Conservation (phyloP, 73 alveolate species). For the Symbiodinium pilosum region DNA sequence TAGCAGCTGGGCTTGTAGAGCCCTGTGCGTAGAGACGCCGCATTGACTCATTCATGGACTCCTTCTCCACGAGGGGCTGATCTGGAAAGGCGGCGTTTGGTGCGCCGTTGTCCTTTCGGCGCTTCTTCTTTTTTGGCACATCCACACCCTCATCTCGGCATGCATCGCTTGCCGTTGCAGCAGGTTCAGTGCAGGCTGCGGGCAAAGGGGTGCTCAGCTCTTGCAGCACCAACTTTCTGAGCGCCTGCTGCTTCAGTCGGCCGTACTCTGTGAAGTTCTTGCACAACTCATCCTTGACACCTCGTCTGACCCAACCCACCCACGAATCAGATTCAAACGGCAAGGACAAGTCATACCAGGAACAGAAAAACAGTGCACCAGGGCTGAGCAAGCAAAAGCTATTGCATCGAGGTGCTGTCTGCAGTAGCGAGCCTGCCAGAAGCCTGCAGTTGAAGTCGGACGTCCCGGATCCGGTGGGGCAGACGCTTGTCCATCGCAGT, state of each 20-base stretch:
- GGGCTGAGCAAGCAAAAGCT: not conserved
- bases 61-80: constrained; percentile 48
- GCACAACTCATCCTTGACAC: constrained; percentile 82
- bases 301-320: no score
- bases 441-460: constrained; percentile 50
- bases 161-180: not conserved
- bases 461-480: constrained; percentile 72
- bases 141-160: not conserved
- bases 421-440: constrained; percentile 59
- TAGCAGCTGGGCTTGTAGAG: not conserved
- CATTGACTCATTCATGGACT: constrained; percentile 68
- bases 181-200: no score
- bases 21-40: constrained; percentile 62
- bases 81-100: constrained; percentile 6
- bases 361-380: no score
- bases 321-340: not conserved
- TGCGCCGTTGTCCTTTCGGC: not conserved
- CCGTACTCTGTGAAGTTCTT: constrained; percentile 59
- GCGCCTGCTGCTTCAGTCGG: constrained; percentile 71
- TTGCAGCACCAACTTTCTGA: constrained; percentile 75
- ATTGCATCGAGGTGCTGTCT: constrained; percentile 32
- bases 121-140: constrained; percentile 37
- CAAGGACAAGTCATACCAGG: not conserved
- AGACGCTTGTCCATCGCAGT: constrained; percentile 83
- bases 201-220: constrained; percentile 60